phyloP scores from a whole-genome alignment of 768 basidiomycete species.

The Cystobasidium onofrii region DNA sequence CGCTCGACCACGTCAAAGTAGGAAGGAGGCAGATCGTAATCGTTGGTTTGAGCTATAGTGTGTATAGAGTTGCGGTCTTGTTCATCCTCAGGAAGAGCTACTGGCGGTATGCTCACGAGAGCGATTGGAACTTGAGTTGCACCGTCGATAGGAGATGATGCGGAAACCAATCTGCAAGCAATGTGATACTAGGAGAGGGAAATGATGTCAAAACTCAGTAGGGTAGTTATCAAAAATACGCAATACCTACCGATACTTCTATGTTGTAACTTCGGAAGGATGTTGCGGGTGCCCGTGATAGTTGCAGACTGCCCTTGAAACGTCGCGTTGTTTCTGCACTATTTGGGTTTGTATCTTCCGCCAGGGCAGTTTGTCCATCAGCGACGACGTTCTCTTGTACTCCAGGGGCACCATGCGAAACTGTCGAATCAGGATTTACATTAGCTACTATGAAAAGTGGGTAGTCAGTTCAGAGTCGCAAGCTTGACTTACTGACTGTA shows the following conservation, averaged over 20 bases:
- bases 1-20: slow-evolving; percentile 22
- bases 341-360: neutral
- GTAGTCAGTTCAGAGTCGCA: neutral
- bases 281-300: neutral
- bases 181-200: neutral
- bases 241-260: neutral
- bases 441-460: neutral
- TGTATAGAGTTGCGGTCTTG: neutral
- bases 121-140: slow-evolving; percentile 1
- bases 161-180: neutral
- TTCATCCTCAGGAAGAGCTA: neutral
- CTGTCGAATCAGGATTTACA: neutral
- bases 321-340: neutral
- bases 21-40: slow-evolving; percentile 2
- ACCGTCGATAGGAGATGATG: neutral
- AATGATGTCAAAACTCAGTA: neutral
- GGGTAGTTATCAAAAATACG: too few species aligned
- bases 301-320: neutral
- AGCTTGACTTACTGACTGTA: slow-evolving; percentile 1
- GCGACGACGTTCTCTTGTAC: slow-evolving; percentile 7
- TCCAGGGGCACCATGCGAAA: slow-evolving; percentile 12
- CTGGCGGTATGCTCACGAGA: slow-evolving; percentile 24
- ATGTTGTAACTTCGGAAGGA: slow-evolving; percentile 4
- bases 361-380: neutral
- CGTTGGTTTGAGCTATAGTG: neutral